A percentile compares a stretch with the other conserved stretches of the same genome.
Evolutionary conservation across 179 eudicot species (phyloP).

Genomic region (Beta lomatogona): DNA sequence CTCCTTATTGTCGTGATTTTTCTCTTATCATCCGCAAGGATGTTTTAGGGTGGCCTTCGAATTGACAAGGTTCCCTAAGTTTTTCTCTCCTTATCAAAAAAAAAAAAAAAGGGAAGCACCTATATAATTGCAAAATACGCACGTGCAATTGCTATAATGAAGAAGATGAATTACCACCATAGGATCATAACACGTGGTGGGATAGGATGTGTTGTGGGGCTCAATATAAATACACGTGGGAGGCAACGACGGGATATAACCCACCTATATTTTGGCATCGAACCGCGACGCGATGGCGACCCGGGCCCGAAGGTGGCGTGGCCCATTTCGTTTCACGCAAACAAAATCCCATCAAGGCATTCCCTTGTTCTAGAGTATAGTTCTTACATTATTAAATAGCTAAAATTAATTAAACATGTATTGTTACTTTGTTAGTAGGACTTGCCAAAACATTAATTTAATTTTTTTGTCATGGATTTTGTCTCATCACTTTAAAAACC

Average conservation of each 20-base stretch:
- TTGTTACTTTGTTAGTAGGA: too few relatives aligned
- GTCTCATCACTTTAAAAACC: too few relatives aligned
- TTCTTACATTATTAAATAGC: too few relatives aligned
- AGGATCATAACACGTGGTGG: conserved; percentile 1
- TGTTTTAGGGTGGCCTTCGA: too few relatives aligned
- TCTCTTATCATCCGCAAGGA: too few relatives aligned
- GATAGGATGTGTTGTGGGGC: conserved; percentile 14
- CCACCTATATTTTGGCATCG: conserved; percentile 18
- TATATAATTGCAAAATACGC: not conserved
- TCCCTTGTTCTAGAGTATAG: not conserved
- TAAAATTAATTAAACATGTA: too few relatives aligned
- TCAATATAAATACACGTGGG: conserved; percentile 23
- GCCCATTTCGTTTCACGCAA: conserved; percentile 14
- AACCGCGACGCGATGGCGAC: conserved; percentile 13
- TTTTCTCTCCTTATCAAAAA: too few relatives aligned
- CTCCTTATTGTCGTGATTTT: too few relatives aligned
- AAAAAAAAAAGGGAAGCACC: too few relatives aligned
- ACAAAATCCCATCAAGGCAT: not conserved
- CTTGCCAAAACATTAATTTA: too few relatives aligned
- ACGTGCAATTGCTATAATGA: not conserved
- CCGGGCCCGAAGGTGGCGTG: conserved; percentile 11
- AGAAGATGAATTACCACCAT: not conserved
- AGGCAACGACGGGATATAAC: not conserved
- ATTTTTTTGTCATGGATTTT: too few relatives aligned
- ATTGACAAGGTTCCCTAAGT: too few relatives aligned